These are phyloP conservation scores for Cichorium intybus DNA, from an alignment of 140 eudicot genomes.

Conservation along the genomic window DNA sequence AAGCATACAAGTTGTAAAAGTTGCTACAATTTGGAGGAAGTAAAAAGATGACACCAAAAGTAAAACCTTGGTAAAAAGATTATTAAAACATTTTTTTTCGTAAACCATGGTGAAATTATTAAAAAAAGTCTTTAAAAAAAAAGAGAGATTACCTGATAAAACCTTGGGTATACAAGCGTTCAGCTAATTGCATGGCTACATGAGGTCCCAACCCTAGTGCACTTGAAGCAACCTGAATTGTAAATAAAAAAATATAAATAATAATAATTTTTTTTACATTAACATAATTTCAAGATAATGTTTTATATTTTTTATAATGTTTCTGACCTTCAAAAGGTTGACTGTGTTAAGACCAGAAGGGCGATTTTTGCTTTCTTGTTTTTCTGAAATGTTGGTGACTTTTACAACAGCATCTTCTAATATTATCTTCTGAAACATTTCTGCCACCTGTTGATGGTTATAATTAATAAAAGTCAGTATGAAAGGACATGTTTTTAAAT, in stretches of 20 bases:
- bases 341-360: conserved; percentile 97
- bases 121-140: neutral
- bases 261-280: conserved; percentile 11
- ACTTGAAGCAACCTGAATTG: conserved; percentile 85
- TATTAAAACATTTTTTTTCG: no score
- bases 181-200: conserved; percentile 94
- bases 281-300: neutral
- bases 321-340: conserved; percentile 82
- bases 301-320: neutral
- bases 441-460: conserved; percentile 46
- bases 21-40: no score
- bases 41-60: no score
- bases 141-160: conserved; percentile 66
- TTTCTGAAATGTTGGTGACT: conserved; percentile 61
- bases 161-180: conserved; percentile 95
- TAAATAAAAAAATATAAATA: conserved; percentile 1
- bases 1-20: no score
- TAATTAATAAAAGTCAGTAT: neutral
- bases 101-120: no score
- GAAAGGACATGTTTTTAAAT: no score
- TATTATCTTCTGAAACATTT: conserved; percentile 69
- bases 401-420: conserved; percentile 54
- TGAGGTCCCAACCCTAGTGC: conserved; percentile 92
- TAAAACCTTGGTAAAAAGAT: no score
- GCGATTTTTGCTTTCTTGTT: conserved; percentile 81